These are phyloP conservation scores for Leucogyrophana mollusca DNA, from an alignment of 768 basidiomycete genomes.

Conservation along the genomic window DNA sequence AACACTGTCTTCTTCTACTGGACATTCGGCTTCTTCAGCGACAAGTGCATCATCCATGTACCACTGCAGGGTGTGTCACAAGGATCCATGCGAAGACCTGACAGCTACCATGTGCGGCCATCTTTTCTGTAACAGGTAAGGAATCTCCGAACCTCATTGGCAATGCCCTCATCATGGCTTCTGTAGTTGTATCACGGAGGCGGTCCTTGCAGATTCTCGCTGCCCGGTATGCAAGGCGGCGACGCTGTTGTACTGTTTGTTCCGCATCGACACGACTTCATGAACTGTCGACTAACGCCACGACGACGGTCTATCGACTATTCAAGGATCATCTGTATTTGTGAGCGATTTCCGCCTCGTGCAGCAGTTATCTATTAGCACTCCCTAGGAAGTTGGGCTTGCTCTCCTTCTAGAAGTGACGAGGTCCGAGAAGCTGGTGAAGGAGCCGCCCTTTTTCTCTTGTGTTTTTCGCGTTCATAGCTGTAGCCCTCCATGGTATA, in stretches of 20 bases:
- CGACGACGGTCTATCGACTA: too few species aligned
- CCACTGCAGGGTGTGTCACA: slow-evolving; percentile 52
- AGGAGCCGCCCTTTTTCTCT: too few species aligned
- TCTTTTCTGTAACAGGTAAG: slow-evolving; percentile 56
- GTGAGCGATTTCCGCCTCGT: too few species aligned
- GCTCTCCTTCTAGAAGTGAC: too few species aligned
- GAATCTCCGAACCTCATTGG: slow-evolving; percentile 4
- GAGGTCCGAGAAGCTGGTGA: too few species aligned
- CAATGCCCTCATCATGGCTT: slow-evolving; percentile 2
- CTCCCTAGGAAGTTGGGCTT: too few species aligned
- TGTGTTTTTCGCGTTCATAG: too few species aligned
- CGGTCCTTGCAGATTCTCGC: slow-evolving; percentile 41
- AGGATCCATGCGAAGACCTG: slow-evolving; percentile 49
- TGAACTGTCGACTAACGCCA: too few species aligned
- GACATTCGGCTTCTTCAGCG: slow-evolving; percentile 1
- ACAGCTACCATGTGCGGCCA: slow-evolving; percentile 67
- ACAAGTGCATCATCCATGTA: slow-evolving; percentile 16
- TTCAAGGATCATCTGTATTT: too few species aligned
- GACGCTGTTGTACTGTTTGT: slow-evolving; percentile 54
- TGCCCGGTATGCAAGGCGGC: slow-evolving; percentile 56
- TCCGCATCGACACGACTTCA: slow-evolving; percentile 42
- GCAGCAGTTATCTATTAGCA: too few species aligned
- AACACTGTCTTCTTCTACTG: not conserved
- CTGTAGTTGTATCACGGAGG: slow-evolving; percentile 51
- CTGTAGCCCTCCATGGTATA: too few species aligned